Conservation (phyloP, 805 yeast genomes). For the Candida pini region DNA sequence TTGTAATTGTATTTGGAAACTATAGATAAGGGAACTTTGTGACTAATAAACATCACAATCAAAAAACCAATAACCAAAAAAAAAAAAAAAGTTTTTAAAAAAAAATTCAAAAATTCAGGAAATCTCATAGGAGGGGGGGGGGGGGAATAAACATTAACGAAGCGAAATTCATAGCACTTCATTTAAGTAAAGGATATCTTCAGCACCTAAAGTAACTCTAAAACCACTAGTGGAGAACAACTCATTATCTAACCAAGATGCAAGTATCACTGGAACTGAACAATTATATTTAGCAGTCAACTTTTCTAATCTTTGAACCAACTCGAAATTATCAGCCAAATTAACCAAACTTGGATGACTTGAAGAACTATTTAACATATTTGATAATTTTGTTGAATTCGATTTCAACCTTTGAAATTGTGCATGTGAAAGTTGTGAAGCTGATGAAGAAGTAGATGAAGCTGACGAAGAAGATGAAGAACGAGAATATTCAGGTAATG, state of each 20-base stretch:
- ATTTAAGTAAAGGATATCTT: conserved; percentile 13
- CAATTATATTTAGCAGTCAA: conserved; percentile 18
- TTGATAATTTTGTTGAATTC: conserved; percentile 13
- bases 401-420: conserved; percentile 19
- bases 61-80: not conserved
- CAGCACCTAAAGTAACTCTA: conserved; percentile 9
- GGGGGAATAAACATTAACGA: too few relatives aligned
- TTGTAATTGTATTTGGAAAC: too few relatives aligned
- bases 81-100: not conserved
- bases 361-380: conserved; percentile 3
- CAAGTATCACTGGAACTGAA: conserved; percentile 19
- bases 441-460: not conserved
- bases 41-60: too few relatives aligned
- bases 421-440: conserved; percentile 14
- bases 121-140: too few relatives aligned
- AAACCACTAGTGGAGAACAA: not conserved
- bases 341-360: not conserved
- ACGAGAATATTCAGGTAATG: not conserved
- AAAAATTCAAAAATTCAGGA: not conserved
- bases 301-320: conserved; percentile 17
- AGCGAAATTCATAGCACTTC: conserved; percentile 1
- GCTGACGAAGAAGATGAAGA: not conserved
- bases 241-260: conserved; percentile 14
- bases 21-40: too few relatives aligned
- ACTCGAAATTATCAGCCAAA: conserved; percentile 9